Conservation (phyloP, 192 early-diverging fungal genomes). For the Coemansia sp. region DNA sequence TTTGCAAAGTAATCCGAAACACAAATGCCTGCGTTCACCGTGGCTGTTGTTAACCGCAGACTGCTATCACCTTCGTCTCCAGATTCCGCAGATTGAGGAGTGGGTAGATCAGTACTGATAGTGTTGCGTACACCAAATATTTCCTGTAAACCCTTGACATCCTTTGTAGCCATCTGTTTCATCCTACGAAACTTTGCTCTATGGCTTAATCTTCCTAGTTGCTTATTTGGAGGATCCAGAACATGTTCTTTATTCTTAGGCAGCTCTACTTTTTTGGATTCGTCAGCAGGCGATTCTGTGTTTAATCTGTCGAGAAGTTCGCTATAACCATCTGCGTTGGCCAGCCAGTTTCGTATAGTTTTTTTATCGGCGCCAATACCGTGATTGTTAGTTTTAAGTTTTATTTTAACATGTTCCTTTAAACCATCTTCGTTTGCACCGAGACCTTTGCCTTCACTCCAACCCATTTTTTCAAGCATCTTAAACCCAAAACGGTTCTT, state of each 20-base stretch:
- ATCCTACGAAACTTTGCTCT: slow-evolving; percentile 44
- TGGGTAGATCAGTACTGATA: neutral
- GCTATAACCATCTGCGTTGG: slow-evolving; percentile 83
- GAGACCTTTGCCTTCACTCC: slow-evolving; percentile 89
- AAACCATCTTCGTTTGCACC: slow-evolving; percentile 84
- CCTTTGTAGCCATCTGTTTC: slow-evolving; percentile 47
- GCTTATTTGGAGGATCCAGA: slow-evolving; percentile 2
- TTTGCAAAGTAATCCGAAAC: slow-evolving; percentile 49
- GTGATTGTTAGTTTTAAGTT: slow-evolving; percentile 80
- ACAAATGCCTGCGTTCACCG: slow-evolving; percentile 24
- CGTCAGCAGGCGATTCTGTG: slow-evolving; percentile 45
- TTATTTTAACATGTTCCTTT: slow-evolving; percentile 82
- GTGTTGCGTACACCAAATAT: slow-evolving; percentile 42
- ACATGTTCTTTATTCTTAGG: neutral
- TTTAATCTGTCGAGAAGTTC: slow-evolving; percentile 80
- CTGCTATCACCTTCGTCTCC: neutral
- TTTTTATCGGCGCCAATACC: slow-evolving; percentile 89
- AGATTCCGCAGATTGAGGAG: slow-evolving; percentile 12
- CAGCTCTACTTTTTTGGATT: slow-evolving; percentile 24
- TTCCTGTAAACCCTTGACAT: slow-evolving; percentile 50
- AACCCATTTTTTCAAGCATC: slow-evolving; percentile 96
- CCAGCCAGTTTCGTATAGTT: slow-evolving; percentile 91
- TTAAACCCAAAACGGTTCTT: slow-evolving; percentile 81
- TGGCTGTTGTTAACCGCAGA: slow-evolving; percentile 9
- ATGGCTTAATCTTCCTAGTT: slow-evolving; percentile 26